Evolutionary conservation across 305 asterid genomes (phyloP).

Genomic region (Solanum hybrid): DNA sequence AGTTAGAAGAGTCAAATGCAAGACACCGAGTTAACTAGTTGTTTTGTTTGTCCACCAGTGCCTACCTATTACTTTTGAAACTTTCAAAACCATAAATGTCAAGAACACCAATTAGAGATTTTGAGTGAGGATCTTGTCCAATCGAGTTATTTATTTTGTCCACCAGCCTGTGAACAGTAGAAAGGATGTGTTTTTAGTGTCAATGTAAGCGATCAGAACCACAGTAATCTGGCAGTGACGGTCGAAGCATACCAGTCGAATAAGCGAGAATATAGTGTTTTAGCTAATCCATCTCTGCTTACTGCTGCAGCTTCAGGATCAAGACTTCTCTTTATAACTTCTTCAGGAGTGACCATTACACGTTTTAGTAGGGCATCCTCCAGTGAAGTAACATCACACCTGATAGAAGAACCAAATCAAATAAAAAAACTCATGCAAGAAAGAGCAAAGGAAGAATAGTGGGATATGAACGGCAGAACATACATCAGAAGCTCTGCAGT

Average conservation of each 20-base stretch:
- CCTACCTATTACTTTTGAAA: slow-evolving; percentile 77
- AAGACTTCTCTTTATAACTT: slow-evolving; percentile 82
- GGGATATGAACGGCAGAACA: slow-evolving; percentile 10
- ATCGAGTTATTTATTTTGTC: slow-evolving; percentile 78
- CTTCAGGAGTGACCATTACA: slow-evolving; percentile 87
- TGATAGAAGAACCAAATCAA: slow-evolving; percentile 11
- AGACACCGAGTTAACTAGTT: slow-evolving; percentile 3
- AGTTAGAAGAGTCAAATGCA: slow-evolving; percentile 14
- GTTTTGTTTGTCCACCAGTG: slow-evolving; percentile 6
- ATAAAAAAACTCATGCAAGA: slow-evolving; percentile 10
- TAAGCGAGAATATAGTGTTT: slow-evolving; percentile 68
- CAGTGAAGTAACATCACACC: slow-evolving; percentile 60
- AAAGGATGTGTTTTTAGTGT: background rate
- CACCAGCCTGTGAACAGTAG: slow-evolving; percentile 63
- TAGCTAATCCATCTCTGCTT: slow-evolving; percentile 80
- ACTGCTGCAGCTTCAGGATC: slow-evolving; percentile 69
- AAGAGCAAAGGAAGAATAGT: slow-evolving; percentile 4
- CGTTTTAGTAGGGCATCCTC: slow-evolving; percentile 84
- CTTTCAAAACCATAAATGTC: slow-evolving; percentile 97
- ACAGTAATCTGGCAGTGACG: background rate
- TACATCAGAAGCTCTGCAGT: slow-evolving; percentile 81
- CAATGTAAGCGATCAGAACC: background rate
- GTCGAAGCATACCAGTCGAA: slow-evolving; percentile 56
- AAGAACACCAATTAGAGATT: slow-evolving; percentile 80
- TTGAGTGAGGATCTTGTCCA: slow-evolving; percentile 89